Evolutionary conservation across 176 grass and related monocot species (phyloP).

Genomic region (Oryza glumipatula): DNA sequence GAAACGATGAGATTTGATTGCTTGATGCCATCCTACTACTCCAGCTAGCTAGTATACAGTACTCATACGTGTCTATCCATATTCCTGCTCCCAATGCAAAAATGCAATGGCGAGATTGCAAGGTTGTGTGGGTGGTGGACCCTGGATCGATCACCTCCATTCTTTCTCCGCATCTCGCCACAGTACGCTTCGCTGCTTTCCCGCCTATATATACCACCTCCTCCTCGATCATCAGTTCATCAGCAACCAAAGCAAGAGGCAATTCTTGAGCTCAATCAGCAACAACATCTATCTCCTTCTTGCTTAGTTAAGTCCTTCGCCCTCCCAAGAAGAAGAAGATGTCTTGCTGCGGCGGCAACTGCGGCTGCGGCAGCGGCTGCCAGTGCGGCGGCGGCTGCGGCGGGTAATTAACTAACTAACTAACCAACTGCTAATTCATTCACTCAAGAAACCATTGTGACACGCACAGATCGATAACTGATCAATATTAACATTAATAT

Average conservation of each 20-base stretch:
- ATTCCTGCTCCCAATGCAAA: constrained; percentile 39
- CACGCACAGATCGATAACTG: no score
- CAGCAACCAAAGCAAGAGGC: constrained; percentile 49
- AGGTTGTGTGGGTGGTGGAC: constrained; percentile 16
- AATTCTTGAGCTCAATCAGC: not conserved
- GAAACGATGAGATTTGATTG: not conserved
- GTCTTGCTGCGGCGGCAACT: constrained; percentile 92
- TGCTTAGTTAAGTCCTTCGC: no score
- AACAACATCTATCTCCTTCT: no score
- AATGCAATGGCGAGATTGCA: not conserved
- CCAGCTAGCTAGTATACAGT: no score
- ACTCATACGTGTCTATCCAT: not conserved
- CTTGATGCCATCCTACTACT: not conserved
- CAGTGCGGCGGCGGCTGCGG: constrained; percentile 64
- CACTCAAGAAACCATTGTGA: no score
- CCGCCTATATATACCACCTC: constrained; percentile 54
- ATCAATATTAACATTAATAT: no score
- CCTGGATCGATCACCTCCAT: constrained; percentile 39
- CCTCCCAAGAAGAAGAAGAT: constrained; percentile 24
- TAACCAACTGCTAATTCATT: no score
- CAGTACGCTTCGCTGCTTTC: not conserved
- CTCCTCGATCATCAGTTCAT: not conserved
- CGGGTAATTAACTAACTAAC: constrained; percentile 51
- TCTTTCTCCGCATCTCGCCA: constrained; percentile 26
- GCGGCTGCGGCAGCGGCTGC: constrained; percentile 79